Conservation (phyloP, 108 stramenopile species). For the Skeletonema marinoi region DNA sequence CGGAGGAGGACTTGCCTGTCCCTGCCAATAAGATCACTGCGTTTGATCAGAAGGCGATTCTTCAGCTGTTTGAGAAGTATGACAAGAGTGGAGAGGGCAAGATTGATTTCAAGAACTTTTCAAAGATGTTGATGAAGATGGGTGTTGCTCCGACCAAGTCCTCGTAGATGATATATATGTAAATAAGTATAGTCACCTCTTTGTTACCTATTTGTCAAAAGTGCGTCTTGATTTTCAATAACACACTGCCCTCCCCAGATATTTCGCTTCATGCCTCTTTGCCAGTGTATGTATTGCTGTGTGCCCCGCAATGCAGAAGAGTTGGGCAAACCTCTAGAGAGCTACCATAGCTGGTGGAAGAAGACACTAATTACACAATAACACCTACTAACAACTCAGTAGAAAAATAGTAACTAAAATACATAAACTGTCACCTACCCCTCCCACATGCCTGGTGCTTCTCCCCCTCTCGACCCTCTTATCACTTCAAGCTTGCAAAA, state of each 20-base stretch:
- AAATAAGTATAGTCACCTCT: background rate
- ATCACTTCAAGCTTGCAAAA: background rate
- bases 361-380: background rate
- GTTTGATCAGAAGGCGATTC: conserved; percentile 86
- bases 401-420: background rate
- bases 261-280: too few relatives aligned
- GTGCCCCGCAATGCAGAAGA: too few relatives aligned
- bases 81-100: conserved; percentile 89
- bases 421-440: background rate
- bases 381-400: background rate
- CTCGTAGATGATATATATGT: background rate
- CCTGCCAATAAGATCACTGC: conserved; percentile 61
- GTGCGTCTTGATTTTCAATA: too few relatives aligned
- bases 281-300: too few relatives aligned
- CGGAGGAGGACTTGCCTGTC: conserved; percentile 76
- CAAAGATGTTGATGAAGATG: conserved; percentile 90
- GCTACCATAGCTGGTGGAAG: too few relatives aligned
- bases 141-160: conserved; percentile 87
- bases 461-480: background rate
- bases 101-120: conserved; percentile 91
- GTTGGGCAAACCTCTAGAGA: too few relatives aligned
- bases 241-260: too few relatives aligned
- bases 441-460: background rate
- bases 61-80: conserved; percentile 84
- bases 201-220: background rate